Base-by-base conservation (phyloP, 2,329 filamentous ascomycete species). In the Colletotrichum spinosum region DNA sequence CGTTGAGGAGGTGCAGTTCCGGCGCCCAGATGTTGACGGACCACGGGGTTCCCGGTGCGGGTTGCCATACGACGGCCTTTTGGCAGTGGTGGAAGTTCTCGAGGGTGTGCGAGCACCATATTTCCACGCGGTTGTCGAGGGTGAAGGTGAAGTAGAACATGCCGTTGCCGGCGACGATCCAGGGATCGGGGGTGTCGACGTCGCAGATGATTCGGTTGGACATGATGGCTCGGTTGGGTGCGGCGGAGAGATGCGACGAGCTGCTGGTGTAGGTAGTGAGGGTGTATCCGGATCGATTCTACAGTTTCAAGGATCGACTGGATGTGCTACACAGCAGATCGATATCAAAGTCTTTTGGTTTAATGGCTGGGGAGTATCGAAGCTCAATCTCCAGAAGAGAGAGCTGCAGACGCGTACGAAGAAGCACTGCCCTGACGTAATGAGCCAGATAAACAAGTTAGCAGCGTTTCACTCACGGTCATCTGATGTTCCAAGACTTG, bases 71-170 rank as follows among this genome's bases (percentile, higher is more conserved):
- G n/a, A 68, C 58, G 35, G 62, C 63, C 54, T 72, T 74, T 10
- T 64, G 61, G 33, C 71, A 69, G 35, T 68, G 55, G 48, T 67
- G 60, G 55, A 77, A 78, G 52, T 76, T 60, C 34, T 77, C 73
- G 66, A 78, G 72, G 13, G 66, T 49, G 3, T 59, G 60, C 0
- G 75, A 77, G 37, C 65, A 58, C 75, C 75, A 77, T 33, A 78
- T 76, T 60, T 77, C 75, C 55, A 78, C 67, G 17, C 76, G 74
- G 67, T 77, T 72, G 60, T 72, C 75, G 55, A 75, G 69, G 13
- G 74, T 76, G 58, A 74, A 75, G 13, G 74, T 76, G 33, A 76
- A 60, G 67, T 76, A 76, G 69, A 72, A 76, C 35, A 57, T 49
- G 64, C 70, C 64, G 49, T 73, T 69, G 37, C 62, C 68, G 11